Base-by-base conservation (phyloP, 2,329 filamentous ascomycete species). In the Trichoderma lentiforme region DNA sequence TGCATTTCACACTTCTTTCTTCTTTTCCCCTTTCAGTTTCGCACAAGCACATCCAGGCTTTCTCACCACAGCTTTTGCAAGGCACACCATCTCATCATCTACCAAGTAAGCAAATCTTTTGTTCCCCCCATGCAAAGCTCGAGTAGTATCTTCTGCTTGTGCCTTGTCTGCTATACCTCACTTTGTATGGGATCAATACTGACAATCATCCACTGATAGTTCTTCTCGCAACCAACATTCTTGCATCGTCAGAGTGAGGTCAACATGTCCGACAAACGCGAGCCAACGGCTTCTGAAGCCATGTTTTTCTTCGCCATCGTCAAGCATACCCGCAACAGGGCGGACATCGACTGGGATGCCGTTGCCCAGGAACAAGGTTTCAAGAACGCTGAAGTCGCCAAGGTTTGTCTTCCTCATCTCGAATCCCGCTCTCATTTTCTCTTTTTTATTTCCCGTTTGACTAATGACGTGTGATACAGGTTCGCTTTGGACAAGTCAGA, bases 401-500 rank as follows among this genome's bases (percentile, higher is more conserved):
- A 83, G 77, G 85, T 85, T 73, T 43, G 53, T 67, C 24, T 21
- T 30, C 30, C 8, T n/a, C 2, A 5, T 2, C 9, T 9, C 15
- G 5, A 15, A 36, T 15, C 11, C 60, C 2, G 18, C 7, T 28
- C 21, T 43, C 60, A 3, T 28, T 43, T 21, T 6, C 12, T 18
- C 14, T 3, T 18, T 11, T 18, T 26, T 28, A 4, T 28, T 18
- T 30, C 4, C 56, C 57, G 24, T 32, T 58, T 24, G 8, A 21
- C 65, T 61, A 39, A 30, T 30, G 3, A 64, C 34, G 4, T 1
- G 14, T 43, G 12, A 7, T 21, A 36, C 71, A 85, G 81, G 81
- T 83, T 51, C 84, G 86, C 60, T 88, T 84, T 71, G 81, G 84
- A 4, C 85, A 88, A 72, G 83, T 88, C 73, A 87, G 84, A 77